phyloP scores from a whole-genome alignment of 2,329 filamentous ascomycete genomes.

The Aureobasidium sp. region DNA sequence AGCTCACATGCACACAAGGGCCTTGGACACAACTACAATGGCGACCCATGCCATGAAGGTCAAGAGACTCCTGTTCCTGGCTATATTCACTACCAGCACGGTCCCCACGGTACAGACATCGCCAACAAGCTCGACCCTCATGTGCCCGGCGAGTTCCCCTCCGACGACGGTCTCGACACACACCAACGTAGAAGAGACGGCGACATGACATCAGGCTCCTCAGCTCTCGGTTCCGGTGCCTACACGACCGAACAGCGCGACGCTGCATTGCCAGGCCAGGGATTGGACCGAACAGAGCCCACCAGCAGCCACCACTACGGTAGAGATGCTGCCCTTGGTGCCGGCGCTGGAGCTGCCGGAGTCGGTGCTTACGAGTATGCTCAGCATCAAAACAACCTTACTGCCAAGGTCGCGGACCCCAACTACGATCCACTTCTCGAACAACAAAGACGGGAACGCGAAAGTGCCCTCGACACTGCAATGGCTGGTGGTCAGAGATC shows the following conservation, averaged over 20 bases:
- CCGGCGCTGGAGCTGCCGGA: conserved; percentile 19
- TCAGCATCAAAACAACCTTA: conserved; percentile 20
- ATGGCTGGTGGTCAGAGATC: neutral
- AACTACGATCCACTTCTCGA: conserved; percentile 3
- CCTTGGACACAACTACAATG: conserved; percentile 22
- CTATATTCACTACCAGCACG: conserved; percentile 18
- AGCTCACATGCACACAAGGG: conserved; percentile 14
- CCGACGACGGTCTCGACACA: conserved; percentile 19
- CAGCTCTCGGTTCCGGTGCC: neutral
- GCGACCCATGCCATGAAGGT: conserved; percentile 21
- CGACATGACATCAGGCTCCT: neutral
- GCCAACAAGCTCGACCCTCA: conserved; percentile 30
- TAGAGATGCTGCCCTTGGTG: conserved; percentile 24
- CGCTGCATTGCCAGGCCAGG: neutral
- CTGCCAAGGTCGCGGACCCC: conserved; percentile 21
- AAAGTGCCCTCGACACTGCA: neutral
- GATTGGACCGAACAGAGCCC: neutral
- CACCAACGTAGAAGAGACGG: conserved; percentile 13
- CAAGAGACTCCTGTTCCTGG: conserved; percentile 8
- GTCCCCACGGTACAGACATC: conserved; percentile 26
- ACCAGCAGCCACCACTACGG: conserved; percentile 18
- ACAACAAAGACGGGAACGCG: conserved; percentile 14
- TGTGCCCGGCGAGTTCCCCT: conserved; percentile 26
- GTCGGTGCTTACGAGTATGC: conserved; percentile 25
- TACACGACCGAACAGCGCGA: conserved; percentile 16